phyloP scores from a whole-genome alignment of 805 yeast species.

The Babjeviella inositovora region DNA sequence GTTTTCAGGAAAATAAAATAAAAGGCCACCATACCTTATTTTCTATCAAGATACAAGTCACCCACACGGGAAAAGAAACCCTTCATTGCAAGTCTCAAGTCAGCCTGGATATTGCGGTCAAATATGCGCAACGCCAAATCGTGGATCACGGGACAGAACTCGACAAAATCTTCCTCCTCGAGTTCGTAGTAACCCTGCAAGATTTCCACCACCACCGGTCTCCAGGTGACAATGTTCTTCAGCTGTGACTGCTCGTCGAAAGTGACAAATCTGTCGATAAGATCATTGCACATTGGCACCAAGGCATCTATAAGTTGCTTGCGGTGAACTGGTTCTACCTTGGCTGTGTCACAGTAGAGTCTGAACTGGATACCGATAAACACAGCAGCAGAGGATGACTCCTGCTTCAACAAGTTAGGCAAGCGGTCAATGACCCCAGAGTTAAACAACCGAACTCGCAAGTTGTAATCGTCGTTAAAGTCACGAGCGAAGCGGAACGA shows the following conservation, averaged over 20 bases:
- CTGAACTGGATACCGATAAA: conserved; percentile 69
- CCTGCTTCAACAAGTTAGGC: conserved; percentile 87
- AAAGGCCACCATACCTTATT: conserved; percentile 1
- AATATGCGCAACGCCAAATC: conserved; percentile 39
- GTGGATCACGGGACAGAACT: conserved; percentile 44
- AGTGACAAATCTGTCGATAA: conserved; percentile 52
- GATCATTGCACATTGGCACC: conserved; percentile 55
- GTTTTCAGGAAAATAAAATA: no score
- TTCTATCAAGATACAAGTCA: conserved; percentile 10
- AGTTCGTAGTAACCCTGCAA: conserved; percentile 69
- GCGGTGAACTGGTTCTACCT: conserved; percentile 28
- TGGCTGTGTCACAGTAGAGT: conserved; percentile 52
- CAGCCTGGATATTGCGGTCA: conserved; percentile 43
- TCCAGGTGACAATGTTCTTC: conserved; percentile 72
- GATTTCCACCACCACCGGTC: conserved; percentile 84
- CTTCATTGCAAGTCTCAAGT: conserved; percentile 44
- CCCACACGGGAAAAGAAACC: conserved; percentile 40
- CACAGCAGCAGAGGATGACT: conserved; percentile 79
- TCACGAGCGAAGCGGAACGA: conserved; percentile 75
- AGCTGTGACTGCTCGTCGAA: conserved; percentile 64
- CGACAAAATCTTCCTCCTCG: conserved; percentile 53
- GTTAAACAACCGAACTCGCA: conserved; percentile 80
- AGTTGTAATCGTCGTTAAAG: conserved; percentile 78
- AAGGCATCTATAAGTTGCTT: conserved; percentile 23
- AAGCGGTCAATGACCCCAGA: conserved; percentile 85